phyloP scores from a whole-genome alignment of 2,329 filamentous ascomycete genomes.

The Tolypocladium ovalisporum region DNA sequence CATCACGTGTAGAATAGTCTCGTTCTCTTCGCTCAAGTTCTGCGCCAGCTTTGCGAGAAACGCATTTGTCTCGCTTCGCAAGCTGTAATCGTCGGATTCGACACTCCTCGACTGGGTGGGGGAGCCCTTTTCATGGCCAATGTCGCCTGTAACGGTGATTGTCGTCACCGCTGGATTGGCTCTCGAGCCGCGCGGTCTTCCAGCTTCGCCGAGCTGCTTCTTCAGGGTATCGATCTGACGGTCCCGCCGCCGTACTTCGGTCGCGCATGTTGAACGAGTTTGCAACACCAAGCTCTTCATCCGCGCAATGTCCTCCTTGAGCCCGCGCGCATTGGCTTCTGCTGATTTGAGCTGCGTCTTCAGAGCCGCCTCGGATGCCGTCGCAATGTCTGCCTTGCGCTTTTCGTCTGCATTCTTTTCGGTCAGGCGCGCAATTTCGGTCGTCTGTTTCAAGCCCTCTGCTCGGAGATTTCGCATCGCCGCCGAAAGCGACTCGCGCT shows the following conservation, averaged over 20 bases:
- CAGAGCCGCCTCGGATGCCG: slow-evolving; percentile 61
- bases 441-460: slow-evolving; percentile 62
- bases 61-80: slow-evolving; percentile 80
- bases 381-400: slow-evolving; percentile 44
- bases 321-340: slow-evolving; percentile 60
- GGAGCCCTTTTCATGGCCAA: slow-evolving; percentile 35
- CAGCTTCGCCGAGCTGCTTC: slow-evolving; percentile 67
- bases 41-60: slow-evolving; percentile 80
- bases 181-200: slow-evolving; percentile 46
- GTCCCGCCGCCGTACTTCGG: slow-evolving; percentile 84
- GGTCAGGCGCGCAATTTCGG: slow-evolving; percentile 50
- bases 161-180: slow-evolving; percentile 43
- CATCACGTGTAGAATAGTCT: slow-evolving; percentile 63
- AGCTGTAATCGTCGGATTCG: slow-evolving; percentile 45
- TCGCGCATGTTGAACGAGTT: slow-evolving; percentile 75
- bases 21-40: slow-evolving; percentile 84
- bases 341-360: slow-evolving; percentile 61
- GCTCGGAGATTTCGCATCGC: slow-evolving; percentile 67
- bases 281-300: slow-evolving; percentile 74
- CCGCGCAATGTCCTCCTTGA: slow-evolving; percentile 74
- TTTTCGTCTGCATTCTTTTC: slow-evolving; percentile 44
- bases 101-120: slow-evolving; percentile 9
- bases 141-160: slow-evolving; percentile 46
- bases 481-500: slow-evolving; percentile 71
- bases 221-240: slow-evolving; percentile 82